Conservation (phyloP, 495 filamentous ascomycete species). For the Neurospora cerealis region DNA sequence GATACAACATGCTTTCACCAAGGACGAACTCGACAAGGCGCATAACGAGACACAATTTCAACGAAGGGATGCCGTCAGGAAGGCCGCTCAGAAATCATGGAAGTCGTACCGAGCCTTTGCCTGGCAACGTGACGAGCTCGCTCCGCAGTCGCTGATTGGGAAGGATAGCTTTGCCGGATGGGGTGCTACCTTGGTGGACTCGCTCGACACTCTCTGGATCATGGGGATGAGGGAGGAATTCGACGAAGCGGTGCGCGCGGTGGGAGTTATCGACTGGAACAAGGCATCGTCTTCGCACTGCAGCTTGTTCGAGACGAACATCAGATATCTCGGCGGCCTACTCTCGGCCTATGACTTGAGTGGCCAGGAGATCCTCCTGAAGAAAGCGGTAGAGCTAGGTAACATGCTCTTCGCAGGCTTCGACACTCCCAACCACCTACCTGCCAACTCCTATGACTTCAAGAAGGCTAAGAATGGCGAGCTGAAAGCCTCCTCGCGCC, state of each 20-base stretch:
- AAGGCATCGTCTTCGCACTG: slow-evolving; percentile 43
- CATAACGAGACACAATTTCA: slow-evolving; percentile 18
- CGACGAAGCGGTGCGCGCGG: slow-evolving; percentile 56
- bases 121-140: slow-evolving; percentile 68
- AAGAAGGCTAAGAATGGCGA: slow-evolving; percentile 49
- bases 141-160: slow-evolving; percentile 46
- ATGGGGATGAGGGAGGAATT: slow-evolving; percentile 81
- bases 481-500: slow-evolving; percentile 23
- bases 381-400: slow-evolving; percentile 75
- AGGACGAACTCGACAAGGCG: slow-evolving; percentile 20
- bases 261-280: slow-evolving; percentile 72
- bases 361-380: slow-evolving; percentile 47
- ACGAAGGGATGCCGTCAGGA: slow-evolving; percentile 41
- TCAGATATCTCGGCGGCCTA: slow-evolving; percentile 69
- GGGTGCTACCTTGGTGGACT: slow-evolving; percentile 82
- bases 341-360: slow-evolving; percentile 70
- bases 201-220: slow-evolving; percentile 82
- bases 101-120: slow-evolving; percentile 62
- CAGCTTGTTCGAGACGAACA: slow-evolving; percentile 71
- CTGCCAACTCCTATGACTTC: slow-evolving; percentile 56
- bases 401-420: slow-evolving; percentile 75
- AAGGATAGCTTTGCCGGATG: slow-evolving; percentile 69
- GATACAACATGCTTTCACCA: slow-evolving; percentile 30
- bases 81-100: slow-evolving; percentile 64
- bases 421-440: slow-evolving; percentile 87